Percentiles rank a stretch among this genome's conserved stretches.
phyloP scores from a whole-genome alignment of 2,329 filamentous ascomycete genomes.

The Nothopassalora personata region DNA sequence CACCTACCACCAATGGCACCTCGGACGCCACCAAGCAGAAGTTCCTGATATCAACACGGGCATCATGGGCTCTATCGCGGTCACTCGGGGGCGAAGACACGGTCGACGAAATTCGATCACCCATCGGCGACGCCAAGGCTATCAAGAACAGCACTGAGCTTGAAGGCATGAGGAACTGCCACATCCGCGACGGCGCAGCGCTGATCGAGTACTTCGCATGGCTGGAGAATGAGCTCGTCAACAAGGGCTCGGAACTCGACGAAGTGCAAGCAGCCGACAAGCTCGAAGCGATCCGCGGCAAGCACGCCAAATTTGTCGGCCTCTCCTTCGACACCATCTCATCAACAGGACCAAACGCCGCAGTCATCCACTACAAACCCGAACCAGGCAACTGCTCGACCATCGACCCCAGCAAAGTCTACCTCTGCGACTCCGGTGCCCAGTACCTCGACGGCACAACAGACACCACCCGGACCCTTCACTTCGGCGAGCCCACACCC shows the following conservation, averaged over 20 bases:
- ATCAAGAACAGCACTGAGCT: conserved; percentile 89
- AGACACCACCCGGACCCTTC: conserved; percentile 87
- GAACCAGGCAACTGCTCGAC: conserved; percentile 73
- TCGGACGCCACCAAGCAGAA: conserved; percentile 48
- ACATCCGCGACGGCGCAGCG: conserved; percentile 87
- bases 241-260: conserved; percentile 68
- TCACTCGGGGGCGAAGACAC: conserved; percentile 78
- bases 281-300: conserved; percentile 68
- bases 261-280: conserved; percentile 92
- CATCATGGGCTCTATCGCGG: conserved; percentile 86
- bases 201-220: conserved; percentile 91
- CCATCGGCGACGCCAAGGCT: conserved; percentile 84
- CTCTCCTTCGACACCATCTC: conserved; percentile 95
- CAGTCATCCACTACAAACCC: conserved; percentile 92
- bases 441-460: conserved; percentile 95
- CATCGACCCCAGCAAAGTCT: conserved; percentile 80
- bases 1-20: conserved; percentile 19
- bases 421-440: conserved; percentile 95
- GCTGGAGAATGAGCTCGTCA: conserved; percentile 78
- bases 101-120: conserved; percentile 82
- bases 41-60: conserved; percentile 80
- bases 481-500: conserved; percentile 78
- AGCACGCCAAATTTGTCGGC: conserved; percentile 72
- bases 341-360: conserved; percentile 85
- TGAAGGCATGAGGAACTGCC: conserved; percentile 87